These are phyloP conservation scores for Skeletonema potamos DNA, from an alignment of 108 stramenopile species.

Conservation along the genomic window DNA sequence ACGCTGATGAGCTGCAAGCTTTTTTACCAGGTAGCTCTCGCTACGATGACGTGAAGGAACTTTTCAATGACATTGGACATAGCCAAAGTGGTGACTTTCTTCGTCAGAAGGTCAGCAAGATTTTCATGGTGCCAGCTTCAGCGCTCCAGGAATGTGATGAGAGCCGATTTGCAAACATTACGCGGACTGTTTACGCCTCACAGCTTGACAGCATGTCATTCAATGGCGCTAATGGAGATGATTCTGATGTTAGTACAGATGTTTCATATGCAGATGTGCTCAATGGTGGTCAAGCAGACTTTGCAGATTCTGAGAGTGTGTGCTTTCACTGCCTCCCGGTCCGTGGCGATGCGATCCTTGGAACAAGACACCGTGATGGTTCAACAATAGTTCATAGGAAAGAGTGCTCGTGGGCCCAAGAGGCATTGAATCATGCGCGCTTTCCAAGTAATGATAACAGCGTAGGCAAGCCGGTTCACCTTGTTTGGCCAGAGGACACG, in stretches of 20 bases:
- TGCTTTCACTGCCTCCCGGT: slow-evolving; percentile 78
- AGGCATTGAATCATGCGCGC: slow-evolving; percentile 60
- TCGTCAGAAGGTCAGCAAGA: slow-evolving; percentile 64
- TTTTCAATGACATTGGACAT: slow-evolving; percentile 70
- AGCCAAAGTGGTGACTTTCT: slow-evolving; percentile 63
- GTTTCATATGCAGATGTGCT: slow-evolving; percentile 17
- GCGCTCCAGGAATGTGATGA: slow-evolving; percentile 53
- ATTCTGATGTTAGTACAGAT: not conserved
- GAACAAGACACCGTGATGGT: slow-evolving; percentile 55
- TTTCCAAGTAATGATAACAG: slow-evolving; percentile 28
- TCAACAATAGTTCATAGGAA: slow-evolving; percentile 68
- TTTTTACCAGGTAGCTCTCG: slow-evolving; percentile 75
- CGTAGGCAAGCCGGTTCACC: slow-evolving; percentile 28
- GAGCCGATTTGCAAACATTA: slow-evolving; percentile 28
- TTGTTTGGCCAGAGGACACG: slow-evolving; percentile 42
- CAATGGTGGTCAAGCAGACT: slow-evolving; percentile 37
- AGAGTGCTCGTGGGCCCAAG: slow-evolving; percentile 74
- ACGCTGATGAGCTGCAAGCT: slow-evolving; percentile 47
- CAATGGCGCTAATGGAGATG: slow-evolving; percentile 43
- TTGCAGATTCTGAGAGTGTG: slow-evolving; percentile 77
- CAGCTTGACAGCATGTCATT: slow-evolving; percentile 15
- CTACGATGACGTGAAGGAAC: slow-evolving; percentile 63
- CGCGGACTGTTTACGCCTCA: slow-evolving; percentile 11
- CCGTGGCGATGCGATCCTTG: slow-evolving; percentile 78
- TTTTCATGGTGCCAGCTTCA: slow-evolving; percentile 72